Evolutionary conservation across 805 yeast genomes (phyloP).

Genomic region (Candida fluviatilis): DNA sequence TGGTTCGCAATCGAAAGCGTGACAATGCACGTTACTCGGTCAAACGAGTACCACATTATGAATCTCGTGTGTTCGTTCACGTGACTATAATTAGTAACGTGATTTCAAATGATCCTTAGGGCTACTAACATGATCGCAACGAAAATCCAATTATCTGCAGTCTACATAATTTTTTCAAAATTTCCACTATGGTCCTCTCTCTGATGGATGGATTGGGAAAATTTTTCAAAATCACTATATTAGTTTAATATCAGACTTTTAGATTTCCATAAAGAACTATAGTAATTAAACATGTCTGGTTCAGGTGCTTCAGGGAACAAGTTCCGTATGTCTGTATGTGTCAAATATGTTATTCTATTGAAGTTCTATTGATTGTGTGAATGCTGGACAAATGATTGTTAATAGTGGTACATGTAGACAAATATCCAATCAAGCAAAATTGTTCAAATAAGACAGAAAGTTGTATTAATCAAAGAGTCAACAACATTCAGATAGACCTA

Average conservation of each 20-base stretch:
- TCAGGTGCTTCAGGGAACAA: slow-evolving; percentile 99
- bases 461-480: too few species aligned
- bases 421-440: too few species aligned
- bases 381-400: too few species aligned
- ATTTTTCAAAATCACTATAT: neutral
- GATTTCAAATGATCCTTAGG: too few species aligned
- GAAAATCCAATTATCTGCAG: neutral
- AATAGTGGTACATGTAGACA: too few species aligned
- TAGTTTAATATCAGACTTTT: neutral
- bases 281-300: slow-evolving; percentile 55
- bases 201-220: neutral
- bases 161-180: neutral
- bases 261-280: neutral
- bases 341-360: neutral
- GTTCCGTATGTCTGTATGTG: slow-evolving; percentile 98
- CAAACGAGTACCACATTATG: too few species aligned
- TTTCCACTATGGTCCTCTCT: neutral
- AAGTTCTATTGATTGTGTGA: too few species aligned
- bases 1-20: neutral
- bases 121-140: too few species aligned
- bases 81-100: too few species aligned
- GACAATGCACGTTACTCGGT: neutral
- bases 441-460: too few species aligned
- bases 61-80: too few species aligned
- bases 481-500: too few species aligned